Evolutionary conservation across 305 asterid genomes (phyloP).

Genomic region (Fraxinus sp.): DNA sequence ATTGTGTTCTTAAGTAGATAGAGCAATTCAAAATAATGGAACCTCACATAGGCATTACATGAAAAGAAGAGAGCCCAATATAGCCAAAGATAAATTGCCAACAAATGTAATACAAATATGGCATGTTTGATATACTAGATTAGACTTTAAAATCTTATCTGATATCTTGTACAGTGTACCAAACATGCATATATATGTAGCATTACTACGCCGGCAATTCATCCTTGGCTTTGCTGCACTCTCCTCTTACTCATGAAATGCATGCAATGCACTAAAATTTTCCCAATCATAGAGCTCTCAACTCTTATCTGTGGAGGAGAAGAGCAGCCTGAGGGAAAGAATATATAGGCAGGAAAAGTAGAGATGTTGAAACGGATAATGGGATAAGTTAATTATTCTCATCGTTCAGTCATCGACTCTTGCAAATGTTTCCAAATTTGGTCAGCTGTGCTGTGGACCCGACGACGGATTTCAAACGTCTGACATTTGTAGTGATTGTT

Average conservation of each 20-base stretch:
- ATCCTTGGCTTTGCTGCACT: constrained; percentile 24
- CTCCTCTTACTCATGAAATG: constrained; percentile 12
- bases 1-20: neutral
- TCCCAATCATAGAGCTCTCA: neutral
- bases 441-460: neutral
- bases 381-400: constrained; percentile 4
- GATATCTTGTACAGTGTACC: neutral
- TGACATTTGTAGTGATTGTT: neutral
- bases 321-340: neutral
- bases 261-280: neutral
- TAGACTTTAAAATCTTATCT: neutral
- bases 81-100: constrained; percentile 36
- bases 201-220: constrained; percentile 11
- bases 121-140: neutral
- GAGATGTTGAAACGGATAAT: neutral
- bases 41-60: constrained; percentile 11
- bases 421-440: neutral
- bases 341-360: constrained; percentile 14
- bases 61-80: constrained; percentile 35
- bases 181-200: neutral
- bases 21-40: neutral
- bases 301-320: neutral
- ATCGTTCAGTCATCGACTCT: neutral
- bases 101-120: neutral
- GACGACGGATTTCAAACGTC: neutral